Evolutionary conservation across 2,329 filamentous ascomycete species (phyloP), one percentile per base, ranked within the genome.

Genomic region (Golovinomyces cichoracearum): DNA sequence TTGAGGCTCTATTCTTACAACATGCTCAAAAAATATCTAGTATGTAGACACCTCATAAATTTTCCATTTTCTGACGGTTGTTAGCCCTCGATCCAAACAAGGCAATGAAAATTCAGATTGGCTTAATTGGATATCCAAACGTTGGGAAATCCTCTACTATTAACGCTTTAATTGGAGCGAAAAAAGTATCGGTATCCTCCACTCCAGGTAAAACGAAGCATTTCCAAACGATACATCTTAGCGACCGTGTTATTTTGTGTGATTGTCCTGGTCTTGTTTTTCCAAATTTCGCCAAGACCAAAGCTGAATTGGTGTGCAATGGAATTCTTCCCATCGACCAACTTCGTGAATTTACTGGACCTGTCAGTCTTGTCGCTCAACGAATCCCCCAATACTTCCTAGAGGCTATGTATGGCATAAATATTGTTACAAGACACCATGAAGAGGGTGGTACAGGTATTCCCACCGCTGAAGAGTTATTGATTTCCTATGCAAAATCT

Each of bases 91-190:
- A 69, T 49, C 62, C 68, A 1, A 66, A 70, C 23, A 57, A 62
- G 40, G 62, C 65, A 35, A 68, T 69, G 48, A 94, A 92, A 63
- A 79, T 86, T 4, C 78, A 84, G 54, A 90, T 98, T 56, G 90
- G 90, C 57, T 70, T 98, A 19, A 90, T 98, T 33, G 90, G 90
- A 51, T 98, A 98, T 65, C 90, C 90, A 59, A 98, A 98, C 66
- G 90, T 98, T 53, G 90, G 90, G 66, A 98, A 98, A 67, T 98
- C 92, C 1, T 94, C 86, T 45, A 98, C 90, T 15, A 98, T 98
- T 71, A 98, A 98, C 67, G 88, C 90, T 38, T 73, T 98, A n/a
- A 86, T 95, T 50, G 92, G 92, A 47, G 79, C 90, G 49, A 98
- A 95, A 68, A 98, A 95, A 66, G 90, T 98, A 5, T 95, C 88